Evolutionary conservation across 257 asterid genomes (phyloP), one percentile per base, ranked within the genome.

Genomic region (Salvia splendens): DNA sequence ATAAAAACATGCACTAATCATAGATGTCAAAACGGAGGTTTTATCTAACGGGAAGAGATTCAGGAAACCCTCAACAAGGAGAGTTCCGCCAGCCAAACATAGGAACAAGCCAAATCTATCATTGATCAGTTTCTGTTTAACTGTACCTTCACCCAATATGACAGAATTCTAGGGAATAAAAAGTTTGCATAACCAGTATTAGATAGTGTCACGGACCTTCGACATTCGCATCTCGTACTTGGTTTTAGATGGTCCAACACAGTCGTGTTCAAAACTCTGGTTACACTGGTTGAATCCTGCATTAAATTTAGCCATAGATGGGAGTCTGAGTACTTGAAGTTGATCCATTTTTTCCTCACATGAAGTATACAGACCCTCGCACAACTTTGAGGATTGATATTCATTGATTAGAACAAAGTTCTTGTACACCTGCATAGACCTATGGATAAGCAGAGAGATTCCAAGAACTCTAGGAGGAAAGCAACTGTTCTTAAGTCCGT

Each of bases 281-380:
- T 94, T 91, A 89, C 99, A 94, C 14, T 82, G 96, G 48, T 84
- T 84, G 74, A 91, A 91, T 38, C 99, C 99, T 5, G 95, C 95
- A 67, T 94, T 94, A 60, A 94, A 94, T 73, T 94, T 94, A 32
- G 99, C 96, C 98, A 94, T 94, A 47, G 99, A 85, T 32, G 99
- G 99, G 76, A 94, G 98, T 68, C 89, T 82, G 68, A 94, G 96
- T 71, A 84, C 87, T 81, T 94, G 98, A 65, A 94, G 96, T 74
- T 94, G 84, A 72, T 94, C 98, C 98, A 94, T 94, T 78, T 81
- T 87, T 70, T 94, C 99, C 84, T 91, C 98, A 17, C 98, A 94
- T 4, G 71, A 81, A 32, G 91, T 80, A 68, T 83, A 94, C 58
- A 91, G 78, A 74, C 80, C 75, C 85, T 94, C 99, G 40, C 99